These are phyloP conservation scores for Sugiyamaella marilandica DNA, from an alignment of 805 yeast genomes.

Conservation along the genomic window DNA sequence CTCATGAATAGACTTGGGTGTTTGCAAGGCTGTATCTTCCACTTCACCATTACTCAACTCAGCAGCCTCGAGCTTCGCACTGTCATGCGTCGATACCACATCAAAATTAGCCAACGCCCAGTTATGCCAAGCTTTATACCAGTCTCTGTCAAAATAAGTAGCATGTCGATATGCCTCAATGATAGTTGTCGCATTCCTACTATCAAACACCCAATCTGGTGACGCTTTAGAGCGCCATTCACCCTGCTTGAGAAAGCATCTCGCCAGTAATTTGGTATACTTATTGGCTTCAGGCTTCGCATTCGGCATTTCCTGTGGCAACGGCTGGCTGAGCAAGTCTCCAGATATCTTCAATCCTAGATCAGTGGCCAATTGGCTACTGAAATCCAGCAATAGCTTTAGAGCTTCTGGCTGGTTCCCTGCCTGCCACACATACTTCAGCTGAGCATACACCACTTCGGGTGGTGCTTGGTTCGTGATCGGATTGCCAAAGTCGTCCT, in stretches of 20 bases:
- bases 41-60: neutral
- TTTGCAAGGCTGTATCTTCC: slow-evolving; percentile 20
- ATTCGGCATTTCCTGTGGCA: slow-evolving; percentile 67
- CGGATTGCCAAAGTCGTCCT: slow-evolving; percentile 49
- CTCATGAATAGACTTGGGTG: slow-evolving; percentile 53
- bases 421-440: slow-evolving; percentile 95
- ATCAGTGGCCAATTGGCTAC: slow-evolving; percentile 84
- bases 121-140: slow-evolving; percentile 99
- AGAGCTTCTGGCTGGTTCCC: slow-evolving; percentile 86
- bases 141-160: slow-evolving; percentile 83
- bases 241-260: slow-evolving; percentile 96
- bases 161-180: slow-evolving; percentile 89
- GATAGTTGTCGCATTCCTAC: slow-evolving; percentile 60
- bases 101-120: slow-evolving; percentile 99
- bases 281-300: slow-evolving; percentile 72
- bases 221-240: slow-evolving; percentile 93
- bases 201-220: slow-evolving; percentile 63
- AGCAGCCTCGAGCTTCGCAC: slow-evolving; percentile 7
- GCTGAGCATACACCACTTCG: slow-evolving; percentile 93
- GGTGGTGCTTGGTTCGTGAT: slow-evolving; percentile 78
- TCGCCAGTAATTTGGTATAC: slow-evolving; percentile 78
- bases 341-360: slow-evolving; percentile 64
- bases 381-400: slow-evolving; percentile 79
- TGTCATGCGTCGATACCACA: slow-evolving; percentile 55
- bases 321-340: slow-evolving; percentile 79